Conservation (phyloP, 495 filamentous ascomycete genomes). For the Xeromyces bisporus region DNA sequence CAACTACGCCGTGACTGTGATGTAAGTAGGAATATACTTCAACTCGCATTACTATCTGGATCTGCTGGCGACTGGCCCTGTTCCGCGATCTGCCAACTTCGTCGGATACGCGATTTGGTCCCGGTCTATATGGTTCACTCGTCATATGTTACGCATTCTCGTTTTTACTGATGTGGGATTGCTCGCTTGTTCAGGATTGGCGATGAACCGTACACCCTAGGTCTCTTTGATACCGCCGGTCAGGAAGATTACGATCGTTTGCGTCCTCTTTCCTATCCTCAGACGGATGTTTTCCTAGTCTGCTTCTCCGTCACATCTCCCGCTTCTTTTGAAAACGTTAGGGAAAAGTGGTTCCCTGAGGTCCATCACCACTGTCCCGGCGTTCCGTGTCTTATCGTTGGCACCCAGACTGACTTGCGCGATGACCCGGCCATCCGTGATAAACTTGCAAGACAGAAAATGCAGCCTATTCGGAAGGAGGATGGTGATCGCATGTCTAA, state of each 20-base stretch:
- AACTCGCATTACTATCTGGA: no score
- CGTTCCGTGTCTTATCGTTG: constrained; percentile 94
- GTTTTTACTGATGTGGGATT: constrained; percentile 4
- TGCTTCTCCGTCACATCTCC: constrained; percentile 98
- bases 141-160: no score
- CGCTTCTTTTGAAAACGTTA: constrained; percentile 97
- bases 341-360: constrained; percentile 98
- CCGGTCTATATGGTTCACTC: no score
- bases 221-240: constrained; percentile 94
- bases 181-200: constrained; percentile 57
- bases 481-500: constrained; percentile 94
- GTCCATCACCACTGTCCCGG: constrained; percentile 97
- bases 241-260: constrained; percentile 99
- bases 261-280: constrained; percentile 88
- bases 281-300: constrained; percentile 97
- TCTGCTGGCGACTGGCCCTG: no score
- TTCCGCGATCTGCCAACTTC: no score
- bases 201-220: constrained; percentile 94
- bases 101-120: no score
- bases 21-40: constrained; percentile 47
- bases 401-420: constrained; percentile 90
- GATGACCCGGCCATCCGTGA: constrained; percentile 79
- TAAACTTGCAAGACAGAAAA: constrained; percentile 88
- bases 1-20: constrained; percentile 98
- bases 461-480: constrained; percentile 77